phyloP scores from a whole-genome alignment of 2,329 filamentous ascomycete species.

The Colletotrichum incanum region DNA sequence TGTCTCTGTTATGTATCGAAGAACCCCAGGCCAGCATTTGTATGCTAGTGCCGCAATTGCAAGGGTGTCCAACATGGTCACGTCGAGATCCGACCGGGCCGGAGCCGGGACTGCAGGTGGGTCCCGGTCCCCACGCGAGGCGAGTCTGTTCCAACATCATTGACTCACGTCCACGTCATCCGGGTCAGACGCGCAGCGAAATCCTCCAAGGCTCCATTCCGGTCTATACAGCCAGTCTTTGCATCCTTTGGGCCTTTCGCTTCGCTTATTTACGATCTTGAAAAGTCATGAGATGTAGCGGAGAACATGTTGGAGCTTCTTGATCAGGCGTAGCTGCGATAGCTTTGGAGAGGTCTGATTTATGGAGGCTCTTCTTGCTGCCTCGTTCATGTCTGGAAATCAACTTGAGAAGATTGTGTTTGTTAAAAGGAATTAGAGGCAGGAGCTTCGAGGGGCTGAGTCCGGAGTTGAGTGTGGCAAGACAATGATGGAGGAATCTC shows the following conservation, averaged over 20 bases:
- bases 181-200: background rate
- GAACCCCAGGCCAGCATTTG: too few relatives aligned
- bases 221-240: background rate
- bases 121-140: background rate
- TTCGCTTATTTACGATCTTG: background rate
- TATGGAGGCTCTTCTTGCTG: background rate
- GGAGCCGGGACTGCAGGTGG: background rate
- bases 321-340: too few relatives aligned
- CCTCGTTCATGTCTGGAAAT: background rate
- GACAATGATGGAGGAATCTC: too few relatives aligned
- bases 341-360: too few relatives aligned
- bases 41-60: too few relatives aligned
- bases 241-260: too few relatives aligned
- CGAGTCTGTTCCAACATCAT: background rate
- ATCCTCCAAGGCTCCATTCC: background rate
- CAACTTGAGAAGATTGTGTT: background rate
- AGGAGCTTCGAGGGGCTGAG: background rate
- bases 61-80: too few relatives aligned
- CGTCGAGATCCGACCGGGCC: background rate
- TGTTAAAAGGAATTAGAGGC: too few relatives aligned
- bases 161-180: conserved; percentile 16
- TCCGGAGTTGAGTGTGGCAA: background rate
- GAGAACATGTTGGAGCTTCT: background rate
- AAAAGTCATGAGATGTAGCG: background rate
- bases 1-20: too few relatives aligned